Evolutionary conservation across 257 asterid species (phyloP), one percentile per base, ranked within the genome.

Genomic region (Nicotiana otophora): DNA sequence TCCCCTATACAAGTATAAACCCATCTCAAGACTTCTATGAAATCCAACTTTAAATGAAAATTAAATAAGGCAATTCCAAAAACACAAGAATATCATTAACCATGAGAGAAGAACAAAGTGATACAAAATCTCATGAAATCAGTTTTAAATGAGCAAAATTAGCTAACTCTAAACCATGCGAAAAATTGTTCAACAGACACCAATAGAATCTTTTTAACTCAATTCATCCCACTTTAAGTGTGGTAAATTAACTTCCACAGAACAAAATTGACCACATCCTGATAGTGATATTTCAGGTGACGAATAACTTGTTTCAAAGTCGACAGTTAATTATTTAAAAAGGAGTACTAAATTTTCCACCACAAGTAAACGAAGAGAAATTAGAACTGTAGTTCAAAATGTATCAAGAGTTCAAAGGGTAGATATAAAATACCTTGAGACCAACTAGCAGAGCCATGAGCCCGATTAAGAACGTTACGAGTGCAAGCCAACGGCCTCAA

Each of bases 361-460:
- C n/a, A 54, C 61, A 54, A 54, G n/a, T 42, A 42, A 42, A 42
- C 51, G 12, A 42, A 42, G 51, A 42, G 51, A 42, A 42, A 42
- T 9, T 42, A 42, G 51, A 42, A 42, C 4, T 42, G 51, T 42
- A 42, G 7, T 5, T 54, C 19, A 54, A 54, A 54, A 54, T 54
- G 20, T 54, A 54, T 4, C n/a, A 14, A 54, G 20, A 54, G n/a
- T 5, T 54, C 20, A 54, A 54, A 54, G 17, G 7, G 33, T 42
- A 20, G 11, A 11, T 46, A 51, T 48, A 30, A 16, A 9, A 39
- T 30, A 87, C 89, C 91, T 80, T 94, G 93, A 68, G 87, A 87
- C 86, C 88, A 86, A 75, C 91, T 92, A 8, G 95, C 99, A 81
- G 98, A 96, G 83, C 99, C 99, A 87, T 94, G 98, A 81, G 98